Evolutionary conservation across 2,329 filamentous ascomycete species (phyloP).

Genomic region (Colletotrichum sansevieriae): DNA sequence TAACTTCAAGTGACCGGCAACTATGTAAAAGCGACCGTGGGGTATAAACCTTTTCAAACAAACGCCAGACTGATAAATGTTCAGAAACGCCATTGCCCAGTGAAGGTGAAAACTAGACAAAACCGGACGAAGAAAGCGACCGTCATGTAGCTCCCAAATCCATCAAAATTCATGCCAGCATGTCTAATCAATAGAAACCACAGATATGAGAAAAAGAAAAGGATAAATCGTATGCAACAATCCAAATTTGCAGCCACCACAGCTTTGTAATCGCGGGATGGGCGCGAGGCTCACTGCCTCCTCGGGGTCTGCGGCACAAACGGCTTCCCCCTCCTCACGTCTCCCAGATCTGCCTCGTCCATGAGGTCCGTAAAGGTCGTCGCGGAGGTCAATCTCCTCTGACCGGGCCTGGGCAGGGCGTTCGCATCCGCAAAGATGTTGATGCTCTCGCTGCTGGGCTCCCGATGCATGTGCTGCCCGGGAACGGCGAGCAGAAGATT

Average conservation of each 20-base stretch:
- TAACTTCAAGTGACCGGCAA: not conserved
- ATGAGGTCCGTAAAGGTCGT: slow-evolving; percentile 69
- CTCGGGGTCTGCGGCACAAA: slow-evolving; percentile 54
- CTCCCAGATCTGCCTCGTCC: slow-evolving; percentile 60
- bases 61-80: not conserved
- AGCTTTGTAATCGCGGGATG: no score
- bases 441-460: slow-evolving; percentile 63
- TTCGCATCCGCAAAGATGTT: slow-evolving; percentile 65
- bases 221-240: not conserved
- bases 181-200: not conserved
- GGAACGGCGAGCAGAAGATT: slow-evolving; percentile 46
- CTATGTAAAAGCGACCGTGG: slow-evolving; percentile 23
- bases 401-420: slow-evolving; percentile 49
- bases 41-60: slow-evolving; percentile 18
- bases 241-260: no score
- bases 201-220: not conserved
- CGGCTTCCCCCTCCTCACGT: slow-evolving; percentile 56
- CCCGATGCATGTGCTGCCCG: slow-evolving; percentile 51
- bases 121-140: not conserved
- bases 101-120: not conserved
- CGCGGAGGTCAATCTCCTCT: slow-evolving; percentile 45
- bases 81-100: not conserved
- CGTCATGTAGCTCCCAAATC: not conserved
- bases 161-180: slow-evolving; percentile 15
- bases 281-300: no score